Percentiles rank a stretch among this genome's conserved stretches.
Conservation (phyloP, 371 early-diverging fungal species). For the Mortierella sp. region DNA sequence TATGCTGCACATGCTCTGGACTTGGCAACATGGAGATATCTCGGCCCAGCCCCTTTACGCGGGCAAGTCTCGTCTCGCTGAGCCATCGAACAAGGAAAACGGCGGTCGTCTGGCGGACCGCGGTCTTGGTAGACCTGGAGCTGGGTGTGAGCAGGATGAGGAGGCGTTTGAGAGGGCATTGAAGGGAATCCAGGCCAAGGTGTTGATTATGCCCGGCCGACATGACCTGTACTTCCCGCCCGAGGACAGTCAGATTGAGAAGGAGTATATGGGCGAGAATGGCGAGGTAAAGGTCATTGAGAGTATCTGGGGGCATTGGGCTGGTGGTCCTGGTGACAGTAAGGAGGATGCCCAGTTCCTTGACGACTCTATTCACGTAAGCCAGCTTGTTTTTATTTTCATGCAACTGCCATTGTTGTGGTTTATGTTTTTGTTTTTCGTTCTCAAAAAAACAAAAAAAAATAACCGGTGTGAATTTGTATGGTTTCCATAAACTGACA, state of each 20-base stretch:
- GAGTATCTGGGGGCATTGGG: slow-evolving; percentile 39
- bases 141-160: slow-evolving; percentile 18
- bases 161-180: slow-evolving; percentile 26
- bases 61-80: slow-evolving; percentile 20
- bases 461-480: neutral
- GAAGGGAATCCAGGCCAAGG: slow-evolving; percentile 25
- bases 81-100: neutral
- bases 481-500: neutral
- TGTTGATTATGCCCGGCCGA: slow-evolving; percentile 29
- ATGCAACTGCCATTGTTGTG: too few species aligned
- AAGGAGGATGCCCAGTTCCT: slow-evolving; percentile 26
- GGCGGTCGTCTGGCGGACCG: slow-evolving; percentile 23
- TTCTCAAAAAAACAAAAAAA: too few species aligned
- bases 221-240: slow-evolving; percentile 36
- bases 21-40: slow-evolving; percentile 32
- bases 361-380: slow-evolving; percentile 32
- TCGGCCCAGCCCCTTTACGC: slow-evolving; percentile 34
- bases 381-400: neutral
- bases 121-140: slow-evolving; percentile 26
- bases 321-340: slow-evolving; percentile 32
- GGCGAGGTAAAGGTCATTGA: slow-evolving; percentile 35
- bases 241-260: slow-evolving; percentile 39
- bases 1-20: slow-evolving; percentile 42
- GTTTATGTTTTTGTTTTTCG: too few species aligned
- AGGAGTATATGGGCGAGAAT: slow-evolving; percentile 36